A percentile compares a stretch with the other conserved stretches of the same genome.
Conservation (phyloP, 345 rosid species). For the Firmiana major region DNA sequence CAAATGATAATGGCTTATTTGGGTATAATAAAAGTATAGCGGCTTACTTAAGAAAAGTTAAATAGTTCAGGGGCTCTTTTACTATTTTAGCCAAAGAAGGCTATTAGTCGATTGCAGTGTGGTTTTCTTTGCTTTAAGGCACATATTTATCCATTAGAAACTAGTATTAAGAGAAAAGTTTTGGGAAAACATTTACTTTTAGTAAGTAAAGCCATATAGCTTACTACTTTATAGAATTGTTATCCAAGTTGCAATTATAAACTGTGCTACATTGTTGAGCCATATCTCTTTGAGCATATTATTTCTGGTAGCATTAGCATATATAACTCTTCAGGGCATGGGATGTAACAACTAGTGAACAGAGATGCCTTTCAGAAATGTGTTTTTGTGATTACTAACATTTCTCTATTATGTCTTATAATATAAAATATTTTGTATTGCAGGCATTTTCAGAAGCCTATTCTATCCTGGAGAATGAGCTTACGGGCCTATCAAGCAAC, state of each 20-base stretch:
- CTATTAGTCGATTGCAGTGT: conserved; percentile 1
- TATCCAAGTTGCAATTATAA: neutral
- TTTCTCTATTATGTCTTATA: conserved; percentile 8
- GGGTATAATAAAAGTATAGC: too few species aligned
- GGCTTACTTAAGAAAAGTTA: too few species aligned
- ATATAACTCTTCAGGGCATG: neutral
- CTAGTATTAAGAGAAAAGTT: neutral
- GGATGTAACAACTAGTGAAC: neutral
- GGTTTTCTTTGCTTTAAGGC: neutral
- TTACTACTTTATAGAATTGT: neutral
- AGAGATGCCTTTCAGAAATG: neutral
- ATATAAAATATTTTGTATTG: conserved; percentile 21
- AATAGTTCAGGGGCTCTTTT: too few species aligned
- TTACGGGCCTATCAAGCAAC: conserved; percentile 41
- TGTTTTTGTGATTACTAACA: conserved; percentile 1
- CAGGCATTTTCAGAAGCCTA: conserved; percentile 98
- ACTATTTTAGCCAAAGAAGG: too few species aligned
- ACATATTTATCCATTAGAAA: neutral
- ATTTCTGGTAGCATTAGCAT: neutral
- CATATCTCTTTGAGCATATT: neutral
- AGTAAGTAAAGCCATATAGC: neutral
- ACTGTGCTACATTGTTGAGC: neutral
- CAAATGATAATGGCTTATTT: too few species aligned
- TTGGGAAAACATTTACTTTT: neutral
- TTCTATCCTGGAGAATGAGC: conserved; percentile 76